These are phyloP conservation scores for Eimeria necatrix DNA, from an alignment of 169 alveolate species.

Conservation along the genomic window DNA sequence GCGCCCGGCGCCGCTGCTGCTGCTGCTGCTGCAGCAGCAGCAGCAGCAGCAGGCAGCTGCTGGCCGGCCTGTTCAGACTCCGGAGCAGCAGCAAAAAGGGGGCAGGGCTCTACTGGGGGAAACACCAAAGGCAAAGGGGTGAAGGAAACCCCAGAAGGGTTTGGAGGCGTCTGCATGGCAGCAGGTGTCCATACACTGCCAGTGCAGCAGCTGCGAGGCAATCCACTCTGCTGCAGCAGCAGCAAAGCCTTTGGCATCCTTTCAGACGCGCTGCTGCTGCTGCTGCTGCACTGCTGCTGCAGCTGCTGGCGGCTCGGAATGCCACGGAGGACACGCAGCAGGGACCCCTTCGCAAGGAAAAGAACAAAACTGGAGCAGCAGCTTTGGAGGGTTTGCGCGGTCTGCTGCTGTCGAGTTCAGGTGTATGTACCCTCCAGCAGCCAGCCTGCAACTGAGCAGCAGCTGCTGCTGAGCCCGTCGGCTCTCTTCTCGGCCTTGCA, in stretches of 20 bases:
- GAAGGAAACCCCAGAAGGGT: not conserved
- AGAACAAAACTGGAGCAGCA: too few relatives aligned
- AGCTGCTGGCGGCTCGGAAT: not conserved
- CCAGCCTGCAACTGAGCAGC: too few relatives aligned
- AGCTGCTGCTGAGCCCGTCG: too few relatives aligned
- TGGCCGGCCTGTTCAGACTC: not conserved
- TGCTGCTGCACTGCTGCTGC: constrained; percentile 24
- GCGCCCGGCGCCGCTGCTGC: not conserved
- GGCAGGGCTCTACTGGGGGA: constrained; percentile 7
- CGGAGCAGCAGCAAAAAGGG: not conserved
- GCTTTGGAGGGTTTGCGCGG: too few relatives aligned
- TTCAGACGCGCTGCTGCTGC: constrained; percentile 3
- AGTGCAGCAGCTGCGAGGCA: not conserved
- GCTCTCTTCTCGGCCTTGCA: too few relatives aligned
- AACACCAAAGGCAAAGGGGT: constrained; percentile 10
- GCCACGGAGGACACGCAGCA: too few relatives aligned
- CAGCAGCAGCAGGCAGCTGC: not conserved
- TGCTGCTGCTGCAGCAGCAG: not conserved
- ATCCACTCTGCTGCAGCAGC: too few relatives aligned
- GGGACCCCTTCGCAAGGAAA: too few relatives aligned
- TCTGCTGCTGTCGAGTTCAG: too few relatives aligned
- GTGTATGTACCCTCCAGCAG: too few relatives aligned
- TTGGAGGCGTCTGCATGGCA: not conserved
- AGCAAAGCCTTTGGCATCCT: too few relatives aligned
- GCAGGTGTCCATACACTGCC: not conserved